Evolutionary conservation across 345 rosid genomes (phyloP), one percentile per base, ranked within the genome.

Genomic region (Bruguiera gymnorhiza): DNA sequence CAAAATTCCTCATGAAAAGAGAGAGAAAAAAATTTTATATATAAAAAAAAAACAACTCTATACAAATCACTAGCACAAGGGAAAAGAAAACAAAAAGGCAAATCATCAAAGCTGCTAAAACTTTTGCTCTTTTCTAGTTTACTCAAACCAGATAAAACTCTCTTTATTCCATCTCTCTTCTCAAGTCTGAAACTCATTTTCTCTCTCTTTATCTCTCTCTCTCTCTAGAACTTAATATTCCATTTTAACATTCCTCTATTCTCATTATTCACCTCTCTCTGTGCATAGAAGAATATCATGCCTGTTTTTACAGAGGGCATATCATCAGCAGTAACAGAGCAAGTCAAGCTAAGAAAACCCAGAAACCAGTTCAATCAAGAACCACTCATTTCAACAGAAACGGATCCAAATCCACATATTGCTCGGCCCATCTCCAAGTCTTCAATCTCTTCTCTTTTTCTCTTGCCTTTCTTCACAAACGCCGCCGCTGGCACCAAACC

Each of bases 281-380:
- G 50, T 55, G 21, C 10, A 3, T 10, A 39, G 46, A 8, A 23
- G 15, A 51, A 66, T 26, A 78, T 74, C 75, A 89, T 88, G 89
- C 84, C 91, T 26, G 48, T 78, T 70, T 60, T 80, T 69, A 62
- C 77, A 73, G 96, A 86, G 70, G 69, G 62, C n/a, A 67, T 82
- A 30, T 62, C 88, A 61, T 21, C 87, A 24, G 77, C 86, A 54
- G 74, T 76, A 19, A 80, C 79, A 11, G 87, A 88, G 62, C 83
- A 81, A 55, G 79, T 82, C 63, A 77, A 69, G 70, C 78, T 60
- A 65, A 86, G 89, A 70, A 74, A 76, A 76, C 87, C 82, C 77
- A 89, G 83, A 71, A 83, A 67, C 81, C 88, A 77, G 59, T 68
- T 78, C 59, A 56, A 24, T 11, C 70, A 21, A 30, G 24, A 68